A percentile compares a stretch with the other conserved stretches of the same genome.
These are phyloP conservation scores for Erythrophleum ivorense DNA, from an alignment of 331 rosid species.

Conservation along the genomic window DNA sequence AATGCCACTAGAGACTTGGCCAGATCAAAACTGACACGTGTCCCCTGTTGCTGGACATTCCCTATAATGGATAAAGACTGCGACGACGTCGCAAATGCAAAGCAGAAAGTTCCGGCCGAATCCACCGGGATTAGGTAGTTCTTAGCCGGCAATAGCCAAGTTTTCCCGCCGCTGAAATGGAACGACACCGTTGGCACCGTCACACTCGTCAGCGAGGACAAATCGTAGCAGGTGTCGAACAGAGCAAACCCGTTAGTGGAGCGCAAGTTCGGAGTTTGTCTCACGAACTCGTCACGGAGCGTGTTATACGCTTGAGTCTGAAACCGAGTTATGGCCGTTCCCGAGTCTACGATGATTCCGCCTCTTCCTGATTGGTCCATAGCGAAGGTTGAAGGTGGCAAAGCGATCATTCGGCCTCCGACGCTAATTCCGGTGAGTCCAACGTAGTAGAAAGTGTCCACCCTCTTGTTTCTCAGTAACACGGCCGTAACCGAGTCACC, in stretches of 20 bases:
- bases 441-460: conserved; percentile 68
- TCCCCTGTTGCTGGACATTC: conserved; percentile 98
- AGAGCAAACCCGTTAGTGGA: conserved; percentile 51
- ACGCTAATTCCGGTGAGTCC: conserved; percentile 73
- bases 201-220: conserved; percentile 56
- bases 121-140: conserved; percentile 87
- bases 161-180: conserved; percentile 52
- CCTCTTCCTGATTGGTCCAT: conserved; percentile 59
- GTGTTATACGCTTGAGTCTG: conserved; percentile 62
- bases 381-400: conserved; percentile 56
- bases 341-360: conserved; percentile 84
- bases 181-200: conserved; percentile 84
- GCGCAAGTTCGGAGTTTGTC: conserved; percentile 51
- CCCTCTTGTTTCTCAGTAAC: conserved; percentile 44
- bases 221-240: conserved; percentile 89
- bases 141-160: conserved; percentile 70
- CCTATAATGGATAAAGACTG: conserved; percentile 76
- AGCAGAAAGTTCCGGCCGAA: conserved; percentile 66
- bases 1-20: conserved; percentile 63
- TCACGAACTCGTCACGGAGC: conserved; percentile 75
- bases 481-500: conserved; percentile 63
- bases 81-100: conserved; percentile 89
- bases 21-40: conserved; percentile 86
- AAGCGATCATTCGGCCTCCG: conserved; percentile 55
- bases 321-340: conserved; percentile 83